Evolutionary conservation across 208 protist species (phyloP), one percentile per base, ranked within the genome.

Genomic region (Angomonas ambiguus): DNA sequence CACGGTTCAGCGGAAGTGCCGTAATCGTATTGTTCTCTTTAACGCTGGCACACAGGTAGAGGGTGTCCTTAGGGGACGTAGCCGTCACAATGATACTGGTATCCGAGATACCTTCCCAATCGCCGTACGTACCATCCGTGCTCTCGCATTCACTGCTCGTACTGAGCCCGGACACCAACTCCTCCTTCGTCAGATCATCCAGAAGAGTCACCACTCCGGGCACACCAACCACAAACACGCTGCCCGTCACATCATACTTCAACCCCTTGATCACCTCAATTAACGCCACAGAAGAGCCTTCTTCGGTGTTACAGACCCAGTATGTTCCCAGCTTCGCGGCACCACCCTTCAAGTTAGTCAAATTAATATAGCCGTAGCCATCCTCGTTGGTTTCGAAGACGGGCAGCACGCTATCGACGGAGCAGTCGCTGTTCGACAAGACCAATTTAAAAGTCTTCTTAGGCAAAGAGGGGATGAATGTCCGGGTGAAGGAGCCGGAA

Each of bases 21-120:
- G 73, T 65, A 48, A 76, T n/a, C 24, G 78, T 74, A 42, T 49
- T 53, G 73, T 91, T 91, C 24, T 78, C 51, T n/a, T 75, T 71
- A 11, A 76, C 72, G 20, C 28, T 49, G n/a, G 84, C 80, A 65
- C 84, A 87, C 16, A 87, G 69, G 65, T 83, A 87, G 41, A 87
- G 58, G 13, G 48, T 30, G 33, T 41, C 13, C 16, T n/a, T 53
- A 42, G 67, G 41, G 2, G 68, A 30, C 16, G 51, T 65, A 1
- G 84, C 84, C 20, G 45, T 79, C 55, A 91, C 77, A 11, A 31
- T 22, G 56, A 91, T 76, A 28, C 71, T 58, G 20, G 59, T 75
- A 58, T 35, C 55, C 31, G 42, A 69, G 41, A 71, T 42, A 16
- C 58, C 55, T 13, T 41, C 20, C 84, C 84, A 91, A 20, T 38